Base-by-base conservation (phyloP, 495 filamentous ascomycete genomes). In the Viridothelium virens region DNA sequence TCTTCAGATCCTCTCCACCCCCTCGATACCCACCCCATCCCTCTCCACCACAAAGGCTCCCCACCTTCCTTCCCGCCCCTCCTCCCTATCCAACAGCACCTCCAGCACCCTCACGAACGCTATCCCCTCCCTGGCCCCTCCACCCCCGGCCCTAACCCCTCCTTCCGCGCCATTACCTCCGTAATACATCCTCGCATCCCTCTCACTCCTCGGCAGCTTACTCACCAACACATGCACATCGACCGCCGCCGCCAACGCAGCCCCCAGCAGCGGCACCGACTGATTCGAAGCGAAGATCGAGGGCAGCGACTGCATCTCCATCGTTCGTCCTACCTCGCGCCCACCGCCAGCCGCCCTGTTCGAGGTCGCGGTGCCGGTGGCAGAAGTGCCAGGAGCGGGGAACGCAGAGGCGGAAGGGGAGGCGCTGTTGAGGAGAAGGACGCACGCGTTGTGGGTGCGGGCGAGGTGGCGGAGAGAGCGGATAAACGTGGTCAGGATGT, bases 351-450 rank as follows among this genome's bases (percentile, higher is more conserved):
- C 25, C 25, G 25, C 25, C 25, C 25, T 25, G 1, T 1, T 25
- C 25, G 25, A 25, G n/a, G 53, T 18, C 7, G 7, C 33, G n/a
- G 53, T 36, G 10, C 2, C 1, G 62, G 18, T 25, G 48, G 67
- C 36, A 48, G 46, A 34, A 14, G 46, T 37, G 34, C n/a, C 10
- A 39, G 67, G 44, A 59, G 11, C n/a, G 59, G 38, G 11, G 47
- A 10, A 48, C 34, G 31, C 16, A 38, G 41, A 25, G 2, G 12
- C 31, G n/a, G 53, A n/a, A 1, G 65, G 33, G 0, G 44, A 38
- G 2, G 66, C 62, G 12, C 63, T 64, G 68, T 77, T 77, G 3
- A 75, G 53, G 50, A 76, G 65, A 25, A 77, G 16, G 41, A 72
- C 69, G 68, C 62, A 48, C 50, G 75, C 62, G 14, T 50, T 16